phyloP scores from a whole-genome alignment of 2,329 filamentous ascomycete species.

The Metarhizium anisopliae region DNA sequence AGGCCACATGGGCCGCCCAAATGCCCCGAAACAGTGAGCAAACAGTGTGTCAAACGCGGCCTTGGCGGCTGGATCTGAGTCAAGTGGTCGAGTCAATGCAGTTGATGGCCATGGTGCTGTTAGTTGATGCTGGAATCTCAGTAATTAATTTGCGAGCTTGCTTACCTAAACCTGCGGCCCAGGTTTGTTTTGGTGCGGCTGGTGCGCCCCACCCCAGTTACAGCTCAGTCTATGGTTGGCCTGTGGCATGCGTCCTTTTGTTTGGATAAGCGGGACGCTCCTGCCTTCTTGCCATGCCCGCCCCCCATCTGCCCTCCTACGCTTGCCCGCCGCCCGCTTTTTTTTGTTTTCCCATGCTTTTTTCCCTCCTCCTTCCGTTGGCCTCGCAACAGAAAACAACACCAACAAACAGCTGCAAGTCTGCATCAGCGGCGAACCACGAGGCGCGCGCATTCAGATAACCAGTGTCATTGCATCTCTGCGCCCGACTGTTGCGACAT shows the following conservation, averaged over 20 bases:
- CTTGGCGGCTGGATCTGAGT: too few species aligned
- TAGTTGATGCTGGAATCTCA: slow-evolving; percentile 13
- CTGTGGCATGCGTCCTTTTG: not conserved
- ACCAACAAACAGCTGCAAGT: slow-evolving; percentile 26
- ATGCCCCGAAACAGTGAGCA: too few species aligned
- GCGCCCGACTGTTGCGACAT: slow-evolving; percentile 4
- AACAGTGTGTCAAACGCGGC: too few species aligned
- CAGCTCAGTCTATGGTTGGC: not conserved
- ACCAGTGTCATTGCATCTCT: slow-evolving; percentile 3
- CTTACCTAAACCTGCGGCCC: slow-evolving; percentile 15
- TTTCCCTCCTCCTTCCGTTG: slow-evolving; percentile 28
- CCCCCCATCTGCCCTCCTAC: not conserved
- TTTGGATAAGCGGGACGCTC: slow-evolving; percentile 1
- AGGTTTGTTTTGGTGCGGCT: slow-evolving; percentile 8
- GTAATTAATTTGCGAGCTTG: slow-evolving; percentile 13
- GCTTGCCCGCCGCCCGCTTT: slow-evolving; percentile 8
- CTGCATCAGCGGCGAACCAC: slow-evolving; percentile 16
- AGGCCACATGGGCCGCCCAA: too few species aligned
- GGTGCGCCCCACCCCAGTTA: not conserved
- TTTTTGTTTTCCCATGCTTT: slow-evolving; percentile 11
- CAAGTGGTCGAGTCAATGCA: too few species aligned
- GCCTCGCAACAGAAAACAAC: slow-evolving; percentile 36
- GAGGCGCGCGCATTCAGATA: slow-evolving; percentile 17
- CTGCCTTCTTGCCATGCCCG: not conserved
- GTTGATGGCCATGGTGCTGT: too few species aligned